These are phyloP conservation scores for Silene coronaria DNA, from an alignment of 179 eudicot genomes.

Conservation along the genomic window DNA sequence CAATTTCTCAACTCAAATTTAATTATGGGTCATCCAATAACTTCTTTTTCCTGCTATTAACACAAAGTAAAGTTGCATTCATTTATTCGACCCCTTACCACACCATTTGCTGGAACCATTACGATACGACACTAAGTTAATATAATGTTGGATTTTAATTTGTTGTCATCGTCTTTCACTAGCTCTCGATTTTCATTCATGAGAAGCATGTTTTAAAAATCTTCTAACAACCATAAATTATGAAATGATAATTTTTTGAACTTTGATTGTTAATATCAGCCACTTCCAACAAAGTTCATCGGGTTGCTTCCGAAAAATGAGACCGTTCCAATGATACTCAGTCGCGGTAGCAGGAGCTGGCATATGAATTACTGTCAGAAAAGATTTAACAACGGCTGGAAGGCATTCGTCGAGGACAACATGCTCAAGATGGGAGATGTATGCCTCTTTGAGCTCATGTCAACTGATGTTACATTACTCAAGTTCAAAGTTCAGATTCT, in stretches of 20 bases:
- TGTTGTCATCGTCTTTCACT: too few species aligned
- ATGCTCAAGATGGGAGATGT: constrained; percentile 38
- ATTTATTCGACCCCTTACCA: too few species aligned
- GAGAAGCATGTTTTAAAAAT: neutral
- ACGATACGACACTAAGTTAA: too few species aligned
- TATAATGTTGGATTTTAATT: too few species aligned
- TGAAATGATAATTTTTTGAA: neutral
- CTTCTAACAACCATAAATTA: too few species aligned
- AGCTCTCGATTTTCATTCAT: too few species aligned
- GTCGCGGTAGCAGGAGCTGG: constrained; percentile 33
- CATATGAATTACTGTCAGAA: neutral
- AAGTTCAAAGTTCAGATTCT: constrained; percentile 45
- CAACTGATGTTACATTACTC: neutral
- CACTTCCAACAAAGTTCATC: constrained; percentile 20
- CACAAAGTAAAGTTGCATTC: too few species aligned
- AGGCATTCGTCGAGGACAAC: constrained; percentile 32
- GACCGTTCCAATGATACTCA: constrained; percentile 22
- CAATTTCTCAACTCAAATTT: too few species aligned
- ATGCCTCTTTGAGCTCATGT: constrained; percentile 42
- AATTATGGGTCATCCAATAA: too few species aligned
- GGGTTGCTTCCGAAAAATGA: constrained; percentile 13
- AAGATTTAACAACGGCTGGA: constrained; percentile 27
- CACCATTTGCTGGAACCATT: too few species aligned
- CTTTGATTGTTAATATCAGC: constrained; percentile 15
- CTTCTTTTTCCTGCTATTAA: too few species aligned